Conservation (phyloP, 768 basidiomycete species). For the Flagelloscypha sp. region DNA sequence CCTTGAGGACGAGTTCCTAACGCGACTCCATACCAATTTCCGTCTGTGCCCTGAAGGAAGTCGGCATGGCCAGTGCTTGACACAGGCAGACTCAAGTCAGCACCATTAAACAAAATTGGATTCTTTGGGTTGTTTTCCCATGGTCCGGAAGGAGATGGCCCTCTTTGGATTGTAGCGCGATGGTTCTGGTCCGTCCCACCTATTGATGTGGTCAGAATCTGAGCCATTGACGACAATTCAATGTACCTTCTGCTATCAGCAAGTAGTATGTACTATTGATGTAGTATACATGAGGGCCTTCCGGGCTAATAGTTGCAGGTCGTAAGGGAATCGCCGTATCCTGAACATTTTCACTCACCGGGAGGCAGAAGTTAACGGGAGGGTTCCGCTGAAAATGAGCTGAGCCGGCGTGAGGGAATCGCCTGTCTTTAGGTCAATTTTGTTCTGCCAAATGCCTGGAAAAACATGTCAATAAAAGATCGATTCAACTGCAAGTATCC, state of each 20-base stretch:
- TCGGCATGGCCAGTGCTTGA: slow-evolving; percentile 32
- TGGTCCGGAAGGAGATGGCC: slow-evolving; percentile 29
- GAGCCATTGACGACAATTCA: background rate
- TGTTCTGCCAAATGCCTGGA: slow-evolving; percentile 32
- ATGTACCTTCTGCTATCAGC: slow-evolving; percentile 30
- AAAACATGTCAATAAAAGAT: background rate
- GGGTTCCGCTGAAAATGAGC: slow-evolving; percentile 28
- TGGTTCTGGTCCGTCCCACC: slow-evolving; percentile 29
- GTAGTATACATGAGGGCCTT: slow-evolving; percentile 32
- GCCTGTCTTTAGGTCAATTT: slow-evolving; percentile 29
- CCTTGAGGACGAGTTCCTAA: slow-evolving; percentile 30
- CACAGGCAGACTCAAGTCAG: slow-evolving; percentile 23
- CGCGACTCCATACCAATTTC: slow-evolving; percentile 32
- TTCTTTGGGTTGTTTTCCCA: slow-evolving; percentile 33
- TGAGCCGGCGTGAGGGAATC: slow-evolving; percentile 26
- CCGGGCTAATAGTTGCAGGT: slow-evolving; percentile 20
- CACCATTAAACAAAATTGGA: slow-evolving; percentile 32
- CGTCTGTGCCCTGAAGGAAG: slow-evolving; percentile 25
- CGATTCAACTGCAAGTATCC: background rate
- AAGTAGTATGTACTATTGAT: slow-evolving; percentile 32
- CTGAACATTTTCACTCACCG: background rate
- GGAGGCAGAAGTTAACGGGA: slow-evolving; percentile 23
- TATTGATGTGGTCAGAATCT: slow-evolving; percentile 4
- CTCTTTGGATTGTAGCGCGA: slow-evolving; percentile 29
- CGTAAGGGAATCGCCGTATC: background rate